These are phyloP conservation scores for Neofusicoccum laricinum DNA, from an alignment of 2,329 filamentous ascomycete genomes.

Conservation along the genomic window DNA sequence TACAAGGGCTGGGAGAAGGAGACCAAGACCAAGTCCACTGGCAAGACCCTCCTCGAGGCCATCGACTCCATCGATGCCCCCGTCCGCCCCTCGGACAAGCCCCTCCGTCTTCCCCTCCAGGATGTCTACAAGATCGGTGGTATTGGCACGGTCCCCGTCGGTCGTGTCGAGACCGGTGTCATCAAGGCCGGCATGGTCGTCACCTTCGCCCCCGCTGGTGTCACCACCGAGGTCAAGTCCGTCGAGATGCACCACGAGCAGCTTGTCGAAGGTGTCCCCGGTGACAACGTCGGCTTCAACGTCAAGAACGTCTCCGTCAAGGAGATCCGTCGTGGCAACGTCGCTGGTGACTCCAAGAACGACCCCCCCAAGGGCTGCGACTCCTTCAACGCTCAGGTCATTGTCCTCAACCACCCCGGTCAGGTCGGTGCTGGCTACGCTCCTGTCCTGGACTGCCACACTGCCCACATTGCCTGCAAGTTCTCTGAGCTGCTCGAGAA, in stretches of 20 bases:
- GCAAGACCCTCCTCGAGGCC: conserved; percentile 99
- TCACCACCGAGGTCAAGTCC: conserved; percentile 99
- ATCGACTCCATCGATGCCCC: conserved; percentile 95
- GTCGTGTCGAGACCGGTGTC: conserved; percentile 96
- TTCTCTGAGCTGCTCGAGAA: conserved; percentile 99
- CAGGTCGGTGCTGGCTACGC: conserved; percentile 99
- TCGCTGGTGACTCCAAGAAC: conserved; percentile 99
- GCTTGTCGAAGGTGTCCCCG: conserved; percentile 88
- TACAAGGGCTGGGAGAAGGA: conserved; percentile 99
- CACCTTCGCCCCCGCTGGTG: conserved; percentile 96
- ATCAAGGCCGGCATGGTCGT: conserved; percentile 91
- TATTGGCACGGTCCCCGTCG: conserved; percentile 99
- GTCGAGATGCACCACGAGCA: conserved; percentile 99
- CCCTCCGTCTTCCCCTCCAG: conserved; percentile 99
- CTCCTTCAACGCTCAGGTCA: conserved; percentile 99
- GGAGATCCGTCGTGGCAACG: conserved; percentile 99
- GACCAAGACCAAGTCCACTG: conserved; percentile 81
- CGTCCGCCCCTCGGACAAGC: conserved; percentile 94
- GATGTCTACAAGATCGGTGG: conserved; percentile 99
- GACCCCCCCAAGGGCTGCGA: conserved; percentile 87
- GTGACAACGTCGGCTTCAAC: conserved; percentile 99
- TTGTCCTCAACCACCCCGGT: conserved; percentile 99
- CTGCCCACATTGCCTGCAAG: conserved; percentile 99
- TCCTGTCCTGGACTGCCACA: conserved; percentile 99
- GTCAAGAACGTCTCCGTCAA: conserved; percentile 99